Evolutionary conservation across 331 rosid genomes (phyloP), one percentile per base, ranked within the genome.

Genomic region (Acacia pycnantha): DNA sequence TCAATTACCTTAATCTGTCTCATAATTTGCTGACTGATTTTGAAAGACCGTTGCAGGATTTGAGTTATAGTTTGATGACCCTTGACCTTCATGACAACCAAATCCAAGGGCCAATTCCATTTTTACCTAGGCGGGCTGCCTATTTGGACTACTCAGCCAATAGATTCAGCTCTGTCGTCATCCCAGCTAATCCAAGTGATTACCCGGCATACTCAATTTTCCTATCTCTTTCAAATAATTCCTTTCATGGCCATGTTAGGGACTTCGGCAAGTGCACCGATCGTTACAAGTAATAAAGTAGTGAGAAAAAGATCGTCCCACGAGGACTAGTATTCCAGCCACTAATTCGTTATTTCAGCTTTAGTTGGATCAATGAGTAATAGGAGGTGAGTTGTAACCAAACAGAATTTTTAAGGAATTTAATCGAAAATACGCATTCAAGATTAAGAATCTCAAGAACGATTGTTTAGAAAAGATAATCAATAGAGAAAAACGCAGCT

Each of bases 81-180:
- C 88, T 94, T 40, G 94, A 92, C 81, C 90, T 88, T 68, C 89
- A 88, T 75, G 0, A 51, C 84, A 88, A 88, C 62, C n/a, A 68
- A 11, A 22, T 88, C 51, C 62, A 8, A 4, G 89, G 91, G 5
- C 29, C 73, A 66, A 5, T 80, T 40, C 82, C 84, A 22, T 10
- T 15, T 81, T 66, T 88, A 5, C 81, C 89, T 6, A 1, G 15
- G 40, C 0, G 0, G 12, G 78, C 65, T 7, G 0, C 21, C 31
- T 88, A 88, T 76, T 37, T 85, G 78, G 91, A 88, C 70, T 85
- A 35, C 79, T 88, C 91, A 15, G 26, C 5, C 37, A 88, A 85
- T 64, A 81, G 62, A 0, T 86, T 86, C 24, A 69, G 50, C 59
- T 86, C 82, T 76, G 0, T 21, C 4, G 4, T 6, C 27, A 81